Conservation (phyloP, 306 rosid species). For the Dicorynia guianensis region DNA sequence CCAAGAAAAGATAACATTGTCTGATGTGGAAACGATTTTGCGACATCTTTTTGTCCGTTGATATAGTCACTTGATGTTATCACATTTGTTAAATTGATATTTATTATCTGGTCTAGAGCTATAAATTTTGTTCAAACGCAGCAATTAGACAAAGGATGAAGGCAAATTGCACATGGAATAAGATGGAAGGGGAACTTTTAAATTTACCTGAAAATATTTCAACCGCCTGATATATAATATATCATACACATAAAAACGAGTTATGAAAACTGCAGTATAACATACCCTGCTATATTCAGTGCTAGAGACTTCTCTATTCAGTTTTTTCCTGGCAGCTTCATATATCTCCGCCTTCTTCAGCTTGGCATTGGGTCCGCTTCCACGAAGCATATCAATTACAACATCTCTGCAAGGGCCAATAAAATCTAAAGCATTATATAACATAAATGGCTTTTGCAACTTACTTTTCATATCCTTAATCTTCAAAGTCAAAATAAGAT, state of each 20-base stretch:
- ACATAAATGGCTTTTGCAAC: slow-evolving; percentile 20
- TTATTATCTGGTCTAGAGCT: slow-evolving; percentile 6
- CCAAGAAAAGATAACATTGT: neutral
- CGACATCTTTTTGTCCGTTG: neutral
- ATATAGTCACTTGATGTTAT: neutral
- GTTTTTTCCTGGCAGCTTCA: slow-evolving; percentile 69
- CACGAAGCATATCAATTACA: slow-evolving; percentile 75
- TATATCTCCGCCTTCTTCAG: slow-evolving; percentile 74
- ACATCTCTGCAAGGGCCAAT: slow-evolving; percentile 68
- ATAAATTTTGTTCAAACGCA: neutral
- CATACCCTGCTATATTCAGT: slow-evolving; percentile 81
- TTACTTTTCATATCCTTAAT: neutral
- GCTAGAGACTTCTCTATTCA: slow-evolving; percentile 63
- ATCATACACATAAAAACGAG: neutral
- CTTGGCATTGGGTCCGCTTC: slow-evolving; percentile 63
- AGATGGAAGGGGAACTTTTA: no score
- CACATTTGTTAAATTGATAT: no score
- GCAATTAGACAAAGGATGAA: no score
- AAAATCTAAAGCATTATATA: slow-evolving; percentile 23
- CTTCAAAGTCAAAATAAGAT: neutral
- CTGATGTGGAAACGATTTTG: slow-evolving; percentile 15
- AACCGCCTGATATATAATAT: slow-evolving; percentile 4
- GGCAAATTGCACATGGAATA: no score
- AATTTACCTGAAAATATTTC: no score
- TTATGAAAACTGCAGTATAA: slow-evolving; percentile 23